phyloP scores from a whole-genome alignment of 2,329 filamentous ascomycete species.

The Ophiostoma ips region DNA sequence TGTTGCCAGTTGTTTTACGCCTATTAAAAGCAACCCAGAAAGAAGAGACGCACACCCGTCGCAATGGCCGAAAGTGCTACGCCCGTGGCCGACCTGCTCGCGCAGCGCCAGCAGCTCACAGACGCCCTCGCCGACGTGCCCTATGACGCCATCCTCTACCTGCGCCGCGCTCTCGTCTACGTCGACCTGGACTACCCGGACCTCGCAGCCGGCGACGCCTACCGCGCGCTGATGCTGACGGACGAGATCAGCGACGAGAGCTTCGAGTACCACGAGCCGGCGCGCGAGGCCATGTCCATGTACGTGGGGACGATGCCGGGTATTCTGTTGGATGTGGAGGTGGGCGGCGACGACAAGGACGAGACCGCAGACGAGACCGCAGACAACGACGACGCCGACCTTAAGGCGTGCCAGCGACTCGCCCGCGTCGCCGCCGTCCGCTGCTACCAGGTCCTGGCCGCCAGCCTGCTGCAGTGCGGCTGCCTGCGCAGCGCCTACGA shows the following conservation, averaged over 20 bases:
- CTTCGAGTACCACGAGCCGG: conserved; percentile 68
- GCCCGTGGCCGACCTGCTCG: conserved; percentile 30
- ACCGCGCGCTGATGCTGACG: conserved; percentile 72
- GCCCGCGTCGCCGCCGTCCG: conserved; percentile 37
- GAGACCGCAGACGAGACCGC: background rate
- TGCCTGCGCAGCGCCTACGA: conserved; percentile 53
- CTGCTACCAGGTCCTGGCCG: conserved; percentile 44
- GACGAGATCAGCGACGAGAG: conserved; percentile 68
- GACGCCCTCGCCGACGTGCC: conserved; percentile 35
- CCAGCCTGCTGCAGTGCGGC: conserved; percentile 48
- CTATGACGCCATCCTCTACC: conserved; percentile 50
- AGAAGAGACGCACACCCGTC: too few relatives aligned
- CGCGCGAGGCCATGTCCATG: conserved; percentile 36
- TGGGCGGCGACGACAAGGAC: background rate
- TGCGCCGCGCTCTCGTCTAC: conserved; percentile 58
- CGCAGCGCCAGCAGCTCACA: conserved; percentile 43
- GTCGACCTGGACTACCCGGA: conserved; percentile 73
- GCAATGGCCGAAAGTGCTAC: too few relatives aligned
- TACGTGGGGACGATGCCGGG: conserved; percentile 26
- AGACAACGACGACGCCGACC: background rate
- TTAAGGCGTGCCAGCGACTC: conserved; percentile 20
- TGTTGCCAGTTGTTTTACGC: too few relatives aligned
- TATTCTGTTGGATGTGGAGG: conserved; percentile 24
- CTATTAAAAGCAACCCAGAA: too few relatives aligned
- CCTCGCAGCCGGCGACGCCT: conserved; percentile 78